Evolutionary conservation across 176 grass and related monocot genomes (phyloP).

Genomic region (Aegilops longissima): DNA sequence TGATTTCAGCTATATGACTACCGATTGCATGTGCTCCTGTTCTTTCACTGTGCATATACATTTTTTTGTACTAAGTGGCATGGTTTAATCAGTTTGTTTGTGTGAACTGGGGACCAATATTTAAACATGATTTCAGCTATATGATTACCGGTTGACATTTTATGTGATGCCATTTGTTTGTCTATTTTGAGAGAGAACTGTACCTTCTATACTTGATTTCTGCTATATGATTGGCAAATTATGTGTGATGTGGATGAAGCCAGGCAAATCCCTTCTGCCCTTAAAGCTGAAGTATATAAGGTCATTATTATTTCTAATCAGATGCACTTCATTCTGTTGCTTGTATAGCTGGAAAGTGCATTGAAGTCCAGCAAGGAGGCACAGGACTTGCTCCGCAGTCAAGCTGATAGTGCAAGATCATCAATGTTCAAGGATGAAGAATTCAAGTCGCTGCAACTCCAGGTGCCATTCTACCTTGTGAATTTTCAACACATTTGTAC

Average conservation of each 20-base stretch:
- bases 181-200: background rate
- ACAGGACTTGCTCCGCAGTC: slow-evolving; percentile 67
- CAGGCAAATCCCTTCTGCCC: background rate
- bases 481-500: background rate
- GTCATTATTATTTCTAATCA: slow-evolving; percentile 26
- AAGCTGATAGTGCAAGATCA: slow-evolving; percentile 67
- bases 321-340: slow-evolving; percentile 5
- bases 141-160: background rate
- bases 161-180: background rate
- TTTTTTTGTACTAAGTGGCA: background rate
- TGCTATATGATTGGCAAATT: background rate
- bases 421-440: slow-evolving; percentile 89
- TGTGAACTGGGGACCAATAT: background rate
- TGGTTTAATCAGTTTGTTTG: slow-evolving; percentile 9
- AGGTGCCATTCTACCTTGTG: slow-evolving; percentile 47
- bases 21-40: background rate
- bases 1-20: background rate
- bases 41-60: background rate
- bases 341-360: slow-evolving; percentile 77
- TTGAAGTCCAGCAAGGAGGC: slow-evolving; percentile 71
- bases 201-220: background rate
- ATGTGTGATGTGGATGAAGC: background rate
- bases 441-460: slow-evolving; percentile 85
- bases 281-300: background rate
- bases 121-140: background rate